These are phyloP conservation scores for Ceratocystis alfenasii DNA, from an alignment of 2,329 filamentous ascomycete species.

Conservation along the genomic window DNA sequence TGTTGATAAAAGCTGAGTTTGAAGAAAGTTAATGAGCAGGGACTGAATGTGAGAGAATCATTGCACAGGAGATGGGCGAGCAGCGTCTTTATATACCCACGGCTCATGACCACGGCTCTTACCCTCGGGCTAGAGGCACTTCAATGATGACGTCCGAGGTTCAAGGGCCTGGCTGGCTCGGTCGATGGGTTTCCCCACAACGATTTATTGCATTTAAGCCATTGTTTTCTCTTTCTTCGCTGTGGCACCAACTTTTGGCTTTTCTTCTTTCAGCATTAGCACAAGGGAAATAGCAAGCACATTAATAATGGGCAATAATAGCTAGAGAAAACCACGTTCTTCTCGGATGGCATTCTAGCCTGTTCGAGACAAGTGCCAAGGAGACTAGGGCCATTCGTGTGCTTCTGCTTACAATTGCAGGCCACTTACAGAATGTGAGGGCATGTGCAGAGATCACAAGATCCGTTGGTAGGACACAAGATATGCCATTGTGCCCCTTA, in stretches of 20 bases:
- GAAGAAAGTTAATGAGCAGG: not conserved
- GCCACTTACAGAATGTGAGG: not conserved
- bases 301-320: not conserved
- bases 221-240: slow-evolving; percentile 4
- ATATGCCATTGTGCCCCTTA: not conserved
- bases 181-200: not conserved
- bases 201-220: not conserved
- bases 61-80: not conserved
- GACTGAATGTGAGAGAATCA: not conserved
- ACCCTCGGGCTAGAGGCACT: not conserved
- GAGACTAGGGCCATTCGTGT: not conserved
- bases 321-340: not conserved
- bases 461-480: too few species aligned
- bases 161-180: not conserved
- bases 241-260: not conserved
- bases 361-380: not conserved
- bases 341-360: not conserved
- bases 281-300: not conserved
- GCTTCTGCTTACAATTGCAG: not conserved
- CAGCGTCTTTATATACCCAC: slow-evolving; percentile 11
- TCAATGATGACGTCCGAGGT: slow-evolving; percentile 2
- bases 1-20: not conserved
- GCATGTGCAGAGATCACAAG: not conserved
- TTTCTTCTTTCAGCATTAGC: not conserved
- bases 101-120: not conserved